phyloP scores from a whole-genome alignment of 2,329 filamentous ascomycete species.

The Arthrobotrys entomopaga region DNA sequence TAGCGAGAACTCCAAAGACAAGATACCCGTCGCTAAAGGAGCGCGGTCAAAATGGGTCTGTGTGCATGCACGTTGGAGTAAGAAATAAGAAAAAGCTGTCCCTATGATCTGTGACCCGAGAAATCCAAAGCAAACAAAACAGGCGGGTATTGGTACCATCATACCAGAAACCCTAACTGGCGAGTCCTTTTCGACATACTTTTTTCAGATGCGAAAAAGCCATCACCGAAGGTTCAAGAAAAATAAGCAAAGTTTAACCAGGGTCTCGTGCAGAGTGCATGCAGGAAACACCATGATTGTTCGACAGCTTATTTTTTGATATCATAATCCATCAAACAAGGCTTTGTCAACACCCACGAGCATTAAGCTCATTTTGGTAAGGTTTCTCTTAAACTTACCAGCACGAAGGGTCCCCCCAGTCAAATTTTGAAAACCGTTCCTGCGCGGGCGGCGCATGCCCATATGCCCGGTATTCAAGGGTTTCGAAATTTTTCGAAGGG shows the following conservation, averaged over 20 bases:
- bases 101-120: constrained; percentile 14
- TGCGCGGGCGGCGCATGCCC: constrained; percentile 53
- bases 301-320: constrained; percentile 56
- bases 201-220: constrained; percentile 29
- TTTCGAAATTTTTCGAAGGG: constrained; percentile 47
- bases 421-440: constrained; percentile 45
- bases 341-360: constrained; percentile 53
- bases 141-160: constrained; percentile 26
- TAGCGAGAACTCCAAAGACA: constrained; percentile 2
- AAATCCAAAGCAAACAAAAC: constrained; percentile 29
- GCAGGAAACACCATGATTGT: constrained; percentile 53
- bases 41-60: constrained; percentile 40
- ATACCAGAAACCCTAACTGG: constrained; percentile 42
- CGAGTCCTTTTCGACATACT: constrained; percentile 16
- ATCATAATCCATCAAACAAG: constrained; percentile 53
- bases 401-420: constrained; percentile 27
- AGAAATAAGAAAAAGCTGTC: constrained; percentile 48
- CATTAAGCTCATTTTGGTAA: constrained; percentile 55
- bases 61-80: constrained; percentile 48
- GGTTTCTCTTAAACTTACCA: constrained; percentile 41
- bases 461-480: constrained; percentile 52
- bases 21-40: constrained; percentile 7
- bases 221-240: constrained; percentile 43
- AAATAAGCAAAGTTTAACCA: constrained; percentile 53
- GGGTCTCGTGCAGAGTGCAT: constrained; percentile 41